Evolutionary conservation across 108 stramenopile genomes (phyloP), one percentile per base, ranked within the genome.

Genomic region (Cylindrotheca closterium): DNA sequence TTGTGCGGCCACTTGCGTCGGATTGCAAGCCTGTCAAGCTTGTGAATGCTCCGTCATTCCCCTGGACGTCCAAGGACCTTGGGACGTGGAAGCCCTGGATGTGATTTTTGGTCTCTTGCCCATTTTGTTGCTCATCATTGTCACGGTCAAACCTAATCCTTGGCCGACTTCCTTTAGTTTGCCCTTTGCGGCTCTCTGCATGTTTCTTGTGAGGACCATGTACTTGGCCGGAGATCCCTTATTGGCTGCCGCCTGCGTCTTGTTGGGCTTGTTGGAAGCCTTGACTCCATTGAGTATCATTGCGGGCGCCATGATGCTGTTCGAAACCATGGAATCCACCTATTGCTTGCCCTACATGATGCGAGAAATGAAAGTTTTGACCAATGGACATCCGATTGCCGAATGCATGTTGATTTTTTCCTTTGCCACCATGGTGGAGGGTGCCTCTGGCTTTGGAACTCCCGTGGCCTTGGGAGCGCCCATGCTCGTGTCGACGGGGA

Each of bases 331-430:
- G 84, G 84, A 85, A 47, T 67, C 71, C 1, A 85, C 84, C 21
- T 65, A 67, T 23, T 85, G 84, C 60, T 52, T 85, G 80, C 84
- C 84, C 12, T 85, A 76, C 62, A 85, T 85, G 84, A 85, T 85
- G 80, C 33, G 84, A 42, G 84, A 85, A 47, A 85, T 85, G 80
- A 81, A 85, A 53, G 68, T 65, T 0, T 66, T 85, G 65, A 85
- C 84, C 3, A 68, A 58, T 18, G 84, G 84, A 4, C 84, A 85
- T 60, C 68, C 68, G 21, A 55, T 86, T 53, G 80, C 81, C 15
- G 85, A 86, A 58, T 53, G 69, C 61, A 73, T 77, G 69, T 25
- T 86, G 55, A 78, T 86, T 29, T 86, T 78, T 58, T 51, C 51
- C 19, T 85, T 85, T 70, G 85, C 81, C 45, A 71, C 67, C 42